A percentile compares a stretch with the other conserved stretches of the same genome.
phyloP scores from a whole-genome alignment of 257 asterid genomes.

The Solanum chilense region DNA sequence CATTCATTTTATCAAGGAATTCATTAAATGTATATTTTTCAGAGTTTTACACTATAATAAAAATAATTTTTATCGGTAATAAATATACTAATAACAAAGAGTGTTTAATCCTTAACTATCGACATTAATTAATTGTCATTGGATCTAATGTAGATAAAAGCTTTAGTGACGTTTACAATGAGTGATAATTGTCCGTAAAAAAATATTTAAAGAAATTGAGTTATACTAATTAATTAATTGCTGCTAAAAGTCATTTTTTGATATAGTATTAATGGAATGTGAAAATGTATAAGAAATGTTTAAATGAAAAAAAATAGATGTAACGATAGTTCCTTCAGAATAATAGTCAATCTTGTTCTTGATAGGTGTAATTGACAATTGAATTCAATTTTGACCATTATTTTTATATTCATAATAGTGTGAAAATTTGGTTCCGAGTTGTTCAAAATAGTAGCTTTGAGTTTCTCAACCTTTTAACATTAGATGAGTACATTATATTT shows the following conservation, averaged over 20 bases:
- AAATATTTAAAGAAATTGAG: background rate
- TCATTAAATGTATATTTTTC: background rate
- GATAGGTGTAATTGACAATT: background rate
- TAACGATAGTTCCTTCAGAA: background rate
- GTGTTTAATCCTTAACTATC: too few species aligned
- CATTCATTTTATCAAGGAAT: background rate
- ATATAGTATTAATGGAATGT: background rate
- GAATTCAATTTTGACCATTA: background rate
- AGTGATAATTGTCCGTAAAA: background rate
- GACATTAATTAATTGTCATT: background rate
- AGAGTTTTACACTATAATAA: background rate
- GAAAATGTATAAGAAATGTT: background rate
- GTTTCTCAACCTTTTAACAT: background rate
- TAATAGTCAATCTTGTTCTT: background rate
- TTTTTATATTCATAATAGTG: background rate
- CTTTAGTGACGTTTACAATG: background rate
- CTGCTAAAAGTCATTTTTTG: too few species aligned
- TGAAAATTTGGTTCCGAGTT: background rate
- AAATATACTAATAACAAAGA: too few species aligned
- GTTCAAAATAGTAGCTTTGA: background rate
- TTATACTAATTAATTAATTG: too few species aligned
- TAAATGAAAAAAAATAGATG: background rate
- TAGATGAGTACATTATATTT: background rate
- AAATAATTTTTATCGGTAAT: too few species aligned
- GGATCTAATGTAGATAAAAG: too few species aligned